A percentile compares a stretch with the other conserved stretches of the same genome.
Conservation (phyloP, 2,329 filamentous ascomycete genomes). For the Remersonia thermophila region DNA sequence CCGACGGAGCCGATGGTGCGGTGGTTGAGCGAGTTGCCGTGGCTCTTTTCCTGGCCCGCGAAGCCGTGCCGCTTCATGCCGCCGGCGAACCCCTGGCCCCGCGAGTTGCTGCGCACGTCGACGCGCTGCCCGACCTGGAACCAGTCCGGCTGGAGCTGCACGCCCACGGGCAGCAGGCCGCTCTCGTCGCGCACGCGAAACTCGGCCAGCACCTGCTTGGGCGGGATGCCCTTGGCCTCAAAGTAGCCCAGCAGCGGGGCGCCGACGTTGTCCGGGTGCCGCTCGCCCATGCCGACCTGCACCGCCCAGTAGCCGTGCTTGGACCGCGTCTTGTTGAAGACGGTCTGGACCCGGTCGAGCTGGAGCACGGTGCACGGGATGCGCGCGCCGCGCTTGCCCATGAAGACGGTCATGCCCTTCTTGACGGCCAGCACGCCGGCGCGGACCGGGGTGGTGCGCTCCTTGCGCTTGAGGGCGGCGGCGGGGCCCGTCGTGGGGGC, state of each 20-base stretch:
- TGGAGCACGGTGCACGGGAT: slow-evolving; percentile 86
- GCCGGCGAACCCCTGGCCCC: slow-evolving; percentile 89
- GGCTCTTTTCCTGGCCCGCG: slow-evolving; percentile 73
- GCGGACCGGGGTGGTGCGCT: slow-evolving; percentile 50
- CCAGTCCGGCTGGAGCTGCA: slow-evolving; percentile 72
- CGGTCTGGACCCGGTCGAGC: slow-evolving; percentile 81
- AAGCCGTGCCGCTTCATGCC: slow-evolving; percentile 97
- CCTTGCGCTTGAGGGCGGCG: slow-evolving; percentile 47
- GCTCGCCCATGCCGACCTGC: slow-evolving; percentile 70
- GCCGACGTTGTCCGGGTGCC: slow-evolving; percentile 63
- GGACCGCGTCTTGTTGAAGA: slow-evolving; percentile 70
- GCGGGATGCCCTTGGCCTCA: slow-evolving; percentile 65
- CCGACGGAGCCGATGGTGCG: slow-evolving; percentile 83
- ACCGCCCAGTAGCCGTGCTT: slow-evolving; percentile 89
- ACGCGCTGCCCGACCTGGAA: slow-evolving; percentile 85
- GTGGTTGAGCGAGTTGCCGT: slow-evolving; percentile 93
- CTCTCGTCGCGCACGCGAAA: slow-evolving; percentile 67
- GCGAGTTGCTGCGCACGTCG: slow-evolving; percentile 65
- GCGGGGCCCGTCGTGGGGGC: slow-evolving; percentile 44
- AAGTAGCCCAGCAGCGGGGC: slow-evolving; percentile 80
- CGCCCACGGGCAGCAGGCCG: slow-evolving; percentile 66
- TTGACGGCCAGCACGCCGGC: slow-evolving; percentile 79
- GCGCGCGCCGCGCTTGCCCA: slow-evolving; percentile 64
- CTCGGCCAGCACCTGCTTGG: slow-evolving; percentile 74
- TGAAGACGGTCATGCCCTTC: slow-evolving; percentile 91